These are phyloP conservation scores for Pinus albicaulis DNA, from an alignment of 75 land plant species.

Conservation along the genomic window DNA sequence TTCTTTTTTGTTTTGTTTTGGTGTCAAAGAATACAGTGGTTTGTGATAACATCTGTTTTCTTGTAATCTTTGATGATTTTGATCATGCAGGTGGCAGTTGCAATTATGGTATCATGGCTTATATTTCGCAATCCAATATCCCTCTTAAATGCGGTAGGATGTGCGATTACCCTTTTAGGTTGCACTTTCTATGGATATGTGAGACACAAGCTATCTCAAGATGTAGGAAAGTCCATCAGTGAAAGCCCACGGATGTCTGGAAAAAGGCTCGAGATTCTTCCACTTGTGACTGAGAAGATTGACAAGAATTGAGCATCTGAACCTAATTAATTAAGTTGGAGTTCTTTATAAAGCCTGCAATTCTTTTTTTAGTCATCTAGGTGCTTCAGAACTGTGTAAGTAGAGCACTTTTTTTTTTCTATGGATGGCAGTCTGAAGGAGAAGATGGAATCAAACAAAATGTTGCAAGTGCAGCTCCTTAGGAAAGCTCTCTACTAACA, in stretches of 20 bases:
- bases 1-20: not conserved
- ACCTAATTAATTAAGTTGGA: not conserved
- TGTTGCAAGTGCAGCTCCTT: no score
- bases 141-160: conserved; percentile 81
- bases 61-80: not conserved
- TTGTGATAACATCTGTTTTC: conserved; percentile 1
- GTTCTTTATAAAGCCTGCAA: not conserved
- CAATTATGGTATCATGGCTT: conserved; percentile 89
- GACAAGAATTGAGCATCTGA: conserved; percentile 40
- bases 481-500: no score
- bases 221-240: conserved; percentile 37
- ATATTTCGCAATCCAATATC: conserved; percentile 90
- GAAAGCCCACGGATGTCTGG: conserved; percentile 31
- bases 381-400: no score
- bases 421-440: no score
- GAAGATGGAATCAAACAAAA: no score
- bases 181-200: conserved; percentile 98
- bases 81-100: conserved; percentile 84
- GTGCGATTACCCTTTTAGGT: conserved; percentile 78
- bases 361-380: not conserved
- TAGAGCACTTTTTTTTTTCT: no score
- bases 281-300: conserved; percentile 61
- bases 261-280: conserved; percentile 43
- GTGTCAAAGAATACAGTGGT: not conserved
- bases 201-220: conserved; percentile 66